Conservation (phyloP, 192 early-diverging fungal species). For the Podila horticola region DNA sequence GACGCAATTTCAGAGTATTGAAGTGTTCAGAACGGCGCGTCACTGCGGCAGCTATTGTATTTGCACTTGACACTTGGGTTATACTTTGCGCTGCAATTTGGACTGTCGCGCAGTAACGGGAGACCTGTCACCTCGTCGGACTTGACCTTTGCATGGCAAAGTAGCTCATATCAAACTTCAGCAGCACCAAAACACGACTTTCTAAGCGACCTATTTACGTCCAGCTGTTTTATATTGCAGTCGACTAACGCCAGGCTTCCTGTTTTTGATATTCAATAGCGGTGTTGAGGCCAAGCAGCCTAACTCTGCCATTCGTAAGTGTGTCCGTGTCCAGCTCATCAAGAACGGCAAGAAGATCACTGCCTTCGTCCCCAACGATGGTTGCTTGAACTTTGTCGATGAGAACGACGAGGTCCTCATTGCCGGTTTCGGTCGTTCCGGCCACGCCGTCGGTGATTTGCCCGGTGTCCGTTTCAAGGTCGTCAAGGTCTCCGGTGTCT, state of each 20-base stretch:
- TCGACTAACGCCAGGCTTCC: background rate
- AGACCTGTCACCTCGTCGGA: no score
- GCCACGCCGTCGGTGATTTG: conserved; percentile 99
- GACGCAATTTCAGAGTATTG: no score
- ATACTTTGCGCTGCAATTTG: no score
- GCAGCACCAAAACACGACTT: no score
- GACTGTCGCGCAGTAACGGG: no score
- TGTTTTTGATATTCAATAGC: conserved; percentile 51
- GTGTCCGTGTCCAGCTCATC: conserved; percentile 99
- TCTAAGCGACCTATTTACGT: background rate
- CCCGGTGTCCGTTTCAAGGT: conserved; percentile 99
- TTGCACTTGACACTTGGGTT: no score
- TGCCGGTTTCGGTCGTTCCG: conserved; percentile 99
- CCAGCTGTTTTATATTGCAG: background rate
- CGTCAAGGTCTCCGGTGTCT: conserved; percentile 99
- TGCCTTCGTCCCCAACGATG: conserved; percentile 99
- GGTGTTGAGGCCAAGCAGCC: conserved; percentile 99
- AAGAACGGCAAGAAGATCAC: conserved; percentile 99
- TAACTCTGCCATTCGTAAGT: conserved; percentile 99
- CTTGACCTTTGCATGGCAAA: no score
- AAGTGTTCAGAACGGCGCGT: no score
- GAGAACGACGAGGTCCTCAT: conserved; percentile 99
- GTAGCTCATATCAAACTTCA: no score
- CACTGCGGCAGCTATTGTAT: no score
- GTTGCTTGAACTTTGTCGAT: conserved; percentile 99